Percentiles rank a stretch among this genome's conserved stretches.
phyloP scores from a whole-genome alignment of 305 asterid genomes.

The Fraxinus greggii region DNA sequence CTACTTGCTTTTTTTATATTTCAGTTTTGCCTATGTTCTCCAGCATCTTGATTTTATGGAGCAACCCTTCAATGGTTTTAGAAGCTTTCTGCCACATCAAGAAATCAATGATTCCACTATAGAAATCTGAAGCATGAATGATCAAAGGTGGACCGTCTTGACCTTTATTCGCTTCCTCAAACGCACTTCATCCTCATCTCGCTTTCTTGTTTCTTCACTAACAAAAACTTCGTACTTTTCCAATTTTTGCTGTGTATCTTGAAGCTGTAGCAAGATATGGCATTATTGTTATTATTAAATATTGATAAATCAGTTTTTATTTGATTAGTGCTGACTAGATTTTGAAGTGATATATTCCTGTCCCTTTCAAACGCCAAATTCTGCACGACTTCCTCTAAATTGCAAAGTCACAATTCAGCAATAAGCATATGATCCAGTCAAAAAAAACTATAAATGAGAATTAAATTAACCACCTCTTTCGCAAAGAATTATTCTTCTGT shows the following conservation, averaged over 20 bases:
- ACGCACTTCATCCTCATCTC: constrained; percentile 41
- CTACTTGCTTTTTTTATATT: background rate
- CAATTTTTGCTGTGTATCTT: constrained; percentile 19
- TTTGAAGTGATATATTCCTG: constrained; percentile 30
- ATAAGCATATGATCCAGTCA: background rate
- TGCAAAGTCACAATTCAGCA: constrained; percentile 24
- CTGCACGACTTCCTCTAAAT: constrained; percentile 28
- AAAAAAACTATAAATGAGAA: background rate
- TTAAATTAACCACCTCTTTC: constrained; percentile 27
- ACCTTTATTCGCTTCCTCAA: constrained; percentile 49
- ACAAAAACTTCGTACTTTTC: constrained; percentile 27
- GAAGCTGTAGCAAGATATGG: constrained; percentile 31
- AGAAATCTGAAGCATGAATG: background rate
- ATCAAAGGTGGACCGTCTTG: background rate
- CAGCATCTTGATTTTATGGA: constrained; percentile 33
- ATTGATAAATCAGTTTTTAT: background rate
- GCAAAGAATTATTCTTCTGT: constrained; percentile 38
- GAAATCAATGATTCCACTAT: background rate
- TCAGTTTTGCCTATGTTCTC: constrained; percentile 30
- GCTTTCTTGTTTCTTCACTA: constrained; percentile 42
- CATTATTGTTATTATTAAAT: background rate
- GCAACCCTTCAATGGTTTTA: constrained; percentile 40
- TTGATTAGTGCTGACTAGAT: constrained; percentile 30
- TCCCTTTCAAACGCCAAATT: constrained; percentile 40
- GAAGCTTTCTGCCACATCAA: constrained; percentile 41